Conservation (phyloP, 352 stramenopile species). For the Phytophthora hybrid region DNA sequence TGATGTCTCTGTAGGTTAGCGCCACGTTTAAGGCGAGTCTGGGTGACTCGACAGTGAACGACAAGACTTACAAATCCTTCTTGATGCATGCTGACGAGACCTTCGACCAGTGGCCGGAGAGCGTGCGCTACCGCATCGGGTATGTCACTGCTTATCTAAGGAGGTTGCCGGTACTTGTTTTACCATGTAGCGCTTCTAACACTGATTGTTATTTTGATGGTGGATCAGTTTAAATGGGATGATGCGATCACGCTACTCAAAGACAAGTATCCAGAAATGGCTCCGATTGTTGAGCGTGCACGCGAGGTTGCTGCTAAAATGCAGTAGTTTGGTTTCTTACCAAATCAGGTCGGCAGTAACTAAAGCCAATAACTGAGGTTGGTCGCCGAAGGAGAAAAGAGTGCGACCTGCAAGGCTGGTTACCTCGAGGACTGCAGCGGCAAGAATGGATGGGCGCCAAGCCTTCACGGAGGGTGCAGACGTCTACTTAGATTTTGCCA, state of each 20-base stretch:
- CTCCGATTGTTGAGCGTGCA: not conserved
- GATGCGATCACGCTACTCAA: not conserved
- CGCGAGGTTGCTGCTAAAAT: too few relatives aligned
- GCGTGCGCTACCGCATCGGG: not conserved
- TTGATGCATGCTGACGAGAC: not conserved
- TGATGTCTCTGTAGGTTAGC: not conserved
- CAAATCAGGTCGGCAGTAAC: too few relatives aligned
- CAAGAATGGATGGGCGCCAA: too few relatives aligned
- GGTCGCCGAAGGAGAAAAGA: too few relatives aligned
- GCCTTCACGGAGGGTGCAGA: too few relatives aligned
- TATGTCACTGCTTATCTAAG: not conserved
- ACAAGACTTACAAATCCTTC: not conserved
- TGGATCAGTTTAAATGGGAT: not conserved
- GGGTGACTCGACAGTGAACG: not conserved
- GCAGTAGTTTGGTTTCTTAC: too few relatives aligned
- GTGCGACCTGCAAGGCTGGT: too few relatives aligned
- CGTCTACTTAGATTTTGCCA: too few relatives aligned
- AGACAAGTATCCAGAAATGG: not conserved
- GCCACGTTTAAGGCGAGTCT: not conserved
- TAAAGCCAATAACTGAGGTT: too few relatives aligned
- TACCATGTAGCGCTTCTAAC: not conserved
- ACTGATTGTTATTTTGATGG: not conserved
- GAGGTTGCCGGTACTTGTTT: not conserved
- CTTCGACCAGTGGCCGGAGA: not conserved
- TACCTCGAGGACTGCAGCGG: too few relatives aligned